Conservation (phyloP, 345 rosid genomes). For the Anacardium occidentale region DNA sequence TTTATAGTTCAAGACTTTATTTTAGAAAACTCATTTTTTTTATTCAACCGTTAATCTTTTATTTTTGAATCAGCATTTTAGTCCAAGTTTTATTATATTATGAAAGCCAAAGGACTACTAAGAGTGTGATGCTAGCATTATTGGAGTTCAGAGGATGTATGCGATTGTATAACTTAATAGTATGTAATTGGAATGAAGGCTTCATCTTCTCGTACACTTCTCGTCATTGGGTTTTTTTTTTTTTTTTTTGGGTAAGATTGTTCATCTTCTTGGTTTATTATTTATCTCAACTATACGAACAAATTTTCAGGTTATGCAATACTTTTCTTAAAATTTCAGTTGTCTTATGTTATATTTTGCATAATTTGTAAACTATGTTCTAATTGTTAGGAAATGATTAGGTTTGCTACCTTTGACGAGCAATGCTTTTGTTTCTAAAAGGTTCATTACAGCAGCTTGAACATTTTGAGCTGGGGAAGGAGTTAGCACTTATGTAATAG, state of each 20-base stretch:
- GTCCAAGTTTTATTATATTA: neutral
- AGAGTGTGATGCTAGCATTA: neutral
- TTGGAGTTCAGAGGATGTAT: neutral
- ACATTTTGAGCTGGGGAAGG: too few species aligned
- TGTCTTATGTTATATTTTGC: too few species aligned
- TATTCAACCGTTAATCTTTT: neutral
- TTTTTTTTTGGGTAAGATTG: neutral
- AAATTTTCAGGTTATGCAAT: neutral
- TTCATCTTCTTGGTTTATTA: neutral
- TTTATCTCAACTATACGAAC: neutral
- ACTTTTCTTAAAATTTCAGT: neutral
- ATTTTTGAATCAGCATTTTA: neutral
- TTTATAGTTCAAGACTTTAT: neutral
- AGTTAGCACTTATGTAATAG: too few species aligned
- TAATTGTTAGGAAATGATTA: too few species aligned
- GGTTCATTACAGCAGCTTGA: too few species aligned
- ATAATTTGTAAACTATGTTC: too few species aligned
- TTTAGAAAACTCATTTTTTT: neutral
- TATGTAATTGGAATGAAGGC: too few species aligned
- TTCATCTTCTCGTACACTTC: too few species aligned
- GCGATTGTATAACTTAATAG: neutral
- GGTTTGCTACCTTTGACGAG: too few species aligned
- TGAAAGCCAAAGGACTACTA: neutral
- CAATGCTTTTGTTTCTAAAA: too few species aligned
- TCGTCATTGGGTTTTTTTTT: neutral